phyloP scores from a whole-genome alignment of 2,329 filamentous ascomycete species.

The Diaporthe longicolla region DNA sequence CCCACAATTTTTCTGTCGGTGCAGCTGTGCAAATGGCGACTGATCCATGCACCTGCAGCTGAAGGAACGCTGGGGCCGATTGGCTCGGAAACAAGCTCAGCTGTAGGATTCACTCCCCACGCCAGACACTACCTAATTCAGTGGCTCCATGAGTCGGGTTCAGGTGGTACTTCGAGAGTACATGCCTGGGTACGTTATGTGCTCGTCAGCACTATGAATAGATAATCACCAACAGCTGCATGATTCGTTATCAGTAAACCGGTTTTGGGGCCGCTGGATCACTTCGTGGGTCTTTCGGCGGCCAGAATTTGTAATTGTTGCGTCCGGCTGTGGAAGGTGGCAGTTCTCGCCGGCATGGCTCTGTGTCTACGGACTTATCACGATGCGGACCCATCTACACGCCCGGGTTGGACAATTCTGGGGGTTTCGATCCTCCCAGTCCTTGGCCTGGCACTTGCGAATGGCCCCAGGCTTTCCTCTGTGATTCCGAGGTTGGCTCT shows the following conservation, averaged over 20 bases:
- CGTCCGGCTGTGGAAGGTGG: not conserved
- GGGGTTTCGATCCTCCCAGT: not conserved
- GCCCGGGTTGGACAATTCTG: not conserved
- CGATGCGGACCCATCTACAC: not conserved
- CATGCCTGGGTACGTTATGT: not conserved
- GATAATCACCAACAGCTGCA: not conserved
- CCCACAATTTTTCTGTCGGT: not conserved
- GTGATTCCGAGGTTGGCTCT: not conserved
- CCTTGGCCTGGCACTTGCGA: not conserved
- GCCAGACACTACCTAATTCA: not conserved
- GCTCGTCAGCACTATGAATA: not conserved
- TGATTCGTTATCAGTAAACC: not conserved
- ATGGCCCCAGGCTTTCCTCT: not conserved
- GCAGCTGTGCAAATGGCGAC: not conserved
- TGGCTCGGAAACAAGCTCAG: constrained; percentile 6
- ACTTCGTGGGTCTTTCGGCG: not conserved
- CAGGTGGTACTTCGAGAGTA: constrained; percentile 9
- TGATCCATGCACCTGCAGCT: not conserved
- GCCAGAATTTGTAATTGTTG: not conserved
- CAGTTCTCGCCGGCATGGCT: not conserved
- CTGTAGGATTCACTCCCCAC: not conserved
- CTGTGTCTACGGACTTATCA: not conserved
- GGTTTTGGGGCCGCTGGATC: not conserved
- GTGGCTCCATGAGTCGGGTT: not conserved
- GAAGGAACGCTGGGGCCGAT: not conserved